Conservation (phyloP, 768 basidiomycete genomes). For the Boletus huronensis region DNA sequence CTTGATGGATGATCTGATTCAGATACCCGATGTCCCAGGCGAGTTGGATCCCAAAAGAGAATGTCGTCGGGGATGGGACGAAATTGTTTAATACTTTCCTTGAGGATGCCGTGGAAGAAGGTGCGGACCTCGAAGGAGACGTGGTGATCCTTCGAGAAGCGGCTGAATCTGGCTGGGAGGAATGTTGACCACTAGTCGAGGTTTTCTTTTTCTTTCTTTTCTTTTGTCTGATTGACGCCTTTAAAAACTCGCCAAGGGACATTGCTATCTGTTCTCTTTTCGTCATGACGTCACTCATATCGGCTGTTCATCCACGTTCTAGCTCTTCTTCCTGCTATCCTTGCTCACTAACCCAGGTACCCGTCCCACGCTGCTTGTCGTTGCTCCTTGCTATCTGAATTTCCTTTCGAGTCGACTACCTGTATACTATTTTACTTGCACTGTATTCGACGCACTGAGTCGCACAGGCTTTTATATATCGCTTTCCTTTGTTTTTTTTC, state of each 20-base stretch:
- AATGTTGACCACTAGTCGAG: neutral
- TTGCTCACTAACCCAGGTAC: neutral
- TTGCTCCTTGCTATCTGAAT: neutral
- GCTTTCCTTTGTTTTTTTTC: neutral
- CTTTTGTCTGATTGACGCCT: neutral
- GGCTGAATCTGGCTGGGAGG: slow-evolving; percentile 14
- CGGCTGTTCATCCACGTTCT: no score
- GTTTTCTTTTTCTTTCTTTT: no score
- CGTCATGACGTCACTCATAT: neutral
- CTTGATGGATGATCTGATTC: no score
- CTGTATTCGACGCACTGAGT: neutral
- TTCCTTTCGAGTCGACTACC: neutral
- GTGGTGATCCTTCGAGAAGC: slow-evolving; percentile 26
- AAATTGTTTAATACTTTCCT: slow-evolving; percentile 17
- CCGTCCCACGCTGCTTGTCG: neutral
- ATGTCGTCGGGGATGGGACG: slow-evolving; percentile 18
- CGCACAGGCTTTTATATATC: neutral
- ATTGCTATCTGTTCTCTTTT: neutral
- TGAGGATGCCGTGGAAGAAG: slow-evolving; percentile 17
- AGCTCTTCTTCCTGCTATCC: neutral
- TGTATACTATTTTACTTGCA: neutral
- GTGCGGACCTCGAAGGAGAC: slow-evolving; percentile 12
- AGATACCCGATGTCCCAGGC: slow-evolving; percentile 30
- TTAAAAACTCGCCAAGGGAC: neutral
- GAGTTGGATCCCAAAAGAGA: slow-evolving; percentile 31